Base-by-base conservation (phyloP, 1,284 basidiomycete genomes). In the Trichosporon sp. region DNA sequence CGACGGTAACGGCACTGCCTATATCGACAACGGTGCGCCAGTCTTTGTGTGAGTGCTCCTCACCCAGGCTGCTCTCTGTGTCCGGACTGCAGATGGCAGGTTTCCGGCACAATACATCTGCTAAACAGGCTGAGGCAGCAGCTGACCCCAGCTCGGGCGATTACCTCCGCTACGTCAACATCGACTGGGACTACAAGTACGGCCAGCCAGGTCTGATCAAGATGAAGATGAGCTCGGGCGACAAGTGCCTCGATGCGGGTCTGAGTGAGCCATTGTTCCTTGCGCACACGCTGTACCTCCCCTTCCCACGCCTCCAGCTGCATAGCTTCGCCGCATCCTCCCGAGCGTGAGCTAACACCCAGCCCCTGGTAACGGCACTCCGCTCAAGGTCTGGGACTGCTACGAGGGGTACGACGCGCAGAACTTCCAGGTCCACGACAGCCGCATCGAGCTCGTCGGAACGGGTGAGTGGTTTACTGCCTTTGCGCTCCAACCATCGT, bases 371-470 rank as follows among this genome's bases (percentile, higher is more conserved):
- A 69, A 73, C 70, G 76, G 71, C 4, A 64, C 54, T 32, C 64
- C 35, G 2, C 70, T 76, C 65, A 78, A 78, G 68, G 73, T 81
- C 66, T 78, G 77, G 77, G 70, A 69, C 38, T 37, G 59, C 51
- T 63, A 59, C 31, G 40, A 46, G 4, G 65, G 65, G 19, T 54
- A 54, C 51, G 51, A 54, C 6, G 51, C 51, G 19, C 51, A 54
- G 19, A 54, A 19, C 16, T 54, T 19, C 19, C 11, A 37, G 32
- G 31, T 38, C 12, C 35, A 67, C 51, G 66, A 67, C 35, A 31
- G 35, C 32, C 43, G 43, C 59, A 46, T 68, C 32, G 46, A 51
- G 61, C 68, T 68, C 32, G 31, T 19, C 26, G 59, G 59, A 14
- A 51, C 37, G 46, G 31, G 46, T 65, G 21, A 19, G 67, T 68